Conservation (phyloP, 2,329 filamentous ascomycete genomes). For the Cladosporium halotolerans region DNA sequence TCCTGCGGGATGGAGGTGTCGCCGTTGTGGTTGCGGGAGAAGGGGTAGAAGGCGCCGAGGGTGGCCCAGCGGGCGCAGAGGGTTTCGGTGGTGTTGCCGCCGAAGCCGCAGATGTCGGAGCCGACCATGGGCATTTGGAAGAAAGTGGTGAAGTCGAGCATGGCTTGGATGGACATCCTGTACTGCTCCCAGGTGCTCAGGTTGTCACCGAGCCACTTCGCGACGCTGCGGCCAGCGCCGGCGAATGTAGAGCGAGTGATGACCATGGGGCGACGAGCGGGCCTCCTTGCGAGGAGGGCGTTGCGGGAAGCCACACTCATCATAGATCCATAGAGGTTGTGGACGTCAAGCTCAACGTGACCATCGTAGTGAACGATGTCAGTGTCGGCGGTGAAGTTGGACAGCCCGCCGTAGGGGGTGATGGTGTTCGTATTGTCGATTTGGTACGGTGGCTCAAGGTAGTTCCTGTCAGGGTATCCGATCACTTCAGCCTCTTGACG, state of each 20-base stretch:
- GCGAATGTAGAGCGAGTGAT: conserved; percentile 69
- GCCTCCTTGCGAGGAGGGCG: conserved; percentile 59
- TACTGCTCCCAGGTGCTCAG: conserved; percentile 36
- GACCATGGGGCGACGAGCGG: conserved; percentile 57
- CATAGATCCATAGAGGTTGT: conserved; percentile 57
- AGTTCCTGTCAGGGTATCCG: conserved; percentile 58
- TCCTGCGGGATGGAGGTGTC: conserved; percentile 52
- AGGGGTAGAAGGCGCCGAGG: conserved; percentile 63
- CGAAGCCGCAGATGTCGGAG: conserved; percentile 68
- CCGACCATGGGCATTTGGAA: conserved; percentile 38
- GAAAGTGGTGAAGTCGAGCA: conserved; percentile 38
- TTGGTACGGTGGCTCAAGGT: conserved; percentile 58
- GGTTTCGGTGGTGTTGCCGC: conserved; percentile 55
- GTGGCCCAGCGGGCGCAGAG: conserved; percentile 66
- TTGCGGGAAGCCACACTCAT: conserved; percentile 60
- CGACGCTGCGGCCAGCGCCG: conserved; percentile 54
- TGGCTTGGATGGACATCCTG: conserved; percentile 30
- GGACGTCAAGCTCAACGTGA: conserved; percentile 61
- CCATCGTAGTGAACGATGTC: conserved; percentile 62
- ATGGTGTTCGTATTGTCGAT: conserved; percentile 50
- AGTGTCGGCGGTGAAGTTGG: conserved; percentile 50
- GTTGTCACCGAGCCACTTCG: conserved; percentile 53
- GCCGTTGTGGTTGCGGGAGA: conserved; percentile 66
- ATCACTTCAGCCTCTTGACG: conserved; percentile 21
- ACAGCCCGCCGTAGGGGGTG: conserved; percentile 46